Conservation (phyloP, 495 filamentous ascomycete species). For the Aspergillus mulundensis region DNA sequence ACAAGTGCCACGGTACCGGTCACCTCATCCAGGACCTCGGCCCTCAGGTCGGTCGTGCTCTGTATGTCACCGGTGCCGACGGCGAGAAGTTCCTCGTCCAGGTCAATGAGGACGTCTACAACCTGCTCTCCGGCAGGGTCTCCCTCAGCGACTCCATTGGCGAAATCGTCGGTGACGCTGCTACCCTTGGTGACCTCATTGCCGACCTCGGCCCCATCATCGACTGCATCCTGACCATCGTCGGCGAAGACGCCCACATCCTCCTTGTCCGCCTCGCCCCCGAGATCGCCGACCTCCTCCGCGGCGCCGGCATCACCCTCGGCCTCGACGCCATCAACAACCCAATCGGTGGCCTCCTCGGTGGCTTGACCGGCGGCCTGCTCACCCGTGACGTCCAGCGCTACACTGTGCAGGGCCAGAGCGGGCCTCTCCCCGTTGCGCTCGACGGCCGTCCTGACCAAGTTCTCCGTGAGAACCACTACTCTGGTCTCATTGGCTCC, state of each 20-base stretch:
- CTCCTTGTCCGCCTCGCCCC: slow-evolving; percentile 22
- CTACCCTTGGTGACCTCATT: slow-evolving; percentile 21
- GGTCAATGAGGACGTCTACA: slow-evolving; percentile 15
- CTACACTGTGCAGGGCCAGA: neutral
- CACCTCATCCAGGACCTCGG: slow-evolving; percentile 26
- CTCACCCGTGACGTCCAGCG: neutral
- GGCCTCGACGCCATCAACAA: slow-evolving; percentile 3
- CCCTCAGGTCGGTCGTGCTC: slow-evolving; percentile 21
- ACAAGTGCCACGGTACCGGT: slow-evolving; percentile 22
- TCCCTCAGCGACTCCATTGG: slow-evolving; percentile 21
- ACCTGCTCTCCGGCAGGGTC: slow-evolving; percentile 18
- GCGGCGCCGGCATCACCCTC: slow-evolving; percentile 5
- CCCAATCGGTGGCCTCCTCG: slow-evolving; percentile 2
- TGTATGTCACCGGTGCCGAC: slow-evolving; percentile 16
- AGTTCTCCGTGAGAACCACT: neutral
- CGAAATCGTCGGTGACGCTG: slow-evolving; percentile 18
- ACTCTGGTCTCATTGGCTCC: slow-evolving; percentile 4
- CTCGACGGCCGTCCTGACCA: neutral
- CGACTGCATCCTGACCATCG: slow-evolving; percentile 22
- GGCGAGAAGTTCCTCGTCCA: slow-evolving; percentile 17
- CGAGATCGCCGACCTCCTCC: slow-evolving; percentile 19
- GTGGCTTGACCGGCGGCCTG: slow-evolving; percentile 1
- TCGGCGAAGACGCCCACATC: slow-evolving; percentile 19
- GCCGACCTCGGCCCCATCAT: slow-evolving; percentile 18
- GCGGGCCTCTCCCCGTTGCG: neutral